Evolutionary conservation across 371 early-diverging fungal species (phyloP).

Genomic region (Mortierella sp.): DNA sequence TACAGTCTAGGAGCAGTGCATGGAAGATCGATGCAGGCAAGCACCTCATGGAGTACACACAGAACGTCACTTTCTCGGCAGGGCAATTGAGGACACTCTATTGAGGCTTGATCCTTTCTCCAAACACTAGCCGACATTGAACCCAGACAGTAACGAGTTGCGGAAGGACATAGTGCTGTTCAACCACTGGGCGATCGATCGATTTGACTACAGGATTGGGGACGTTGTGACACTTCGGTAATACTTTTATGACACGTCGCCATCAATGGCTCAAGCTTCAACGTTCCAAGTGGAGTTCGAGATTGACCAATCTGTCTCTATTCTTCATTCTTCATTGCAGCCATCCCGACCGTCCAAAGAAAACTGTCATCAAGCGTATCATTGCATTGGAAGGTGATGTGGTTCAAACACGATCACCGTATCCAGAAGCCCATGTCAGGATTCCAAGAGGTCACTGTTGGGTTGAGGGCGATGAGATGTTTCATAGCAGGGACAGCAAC

Average conservation of each 20-base stretch:
- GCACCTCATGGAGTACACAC: neutral
- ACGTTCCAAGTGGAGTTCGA: neutral
- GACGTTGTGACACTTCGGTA: constrained; percentile 87
- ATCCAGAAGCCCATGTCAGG: constrained; percentile 58
- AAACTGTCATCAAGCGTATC: constrained; percentile 83
- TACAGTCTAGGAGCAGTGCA: constrained; percentile 68
- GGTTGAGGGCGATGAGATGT: constrained; percentile 93
- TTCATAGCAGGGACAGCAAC: constrained; percentile 88
- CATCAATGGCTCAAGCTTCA: too few species aligned
- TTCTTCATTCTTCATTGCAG: constrained; percentile 39
- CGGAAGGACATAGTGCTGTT: constrained; percentile 81
- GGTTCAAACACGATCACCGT: constrained; percentile 66
- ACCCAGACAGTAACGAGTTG: constrained; percentile 84
- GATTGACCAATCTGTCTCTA: neutral
- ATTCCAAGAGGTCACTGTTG: constrained; percentile 92
- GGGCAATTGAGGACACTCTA: neutral
- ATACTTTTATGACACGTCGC: too few species aligned
- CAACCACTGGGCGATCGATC: constrained; percentile 69
- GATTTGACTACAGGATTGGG: constrained; percentile 70
- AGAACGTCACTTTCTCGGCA: too few species aligned
- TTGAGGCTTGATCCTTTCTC: neutral
- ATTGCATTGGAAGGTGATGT: constrained; percentile 89
- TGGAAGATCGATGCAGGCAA: constrained; percentile 81
- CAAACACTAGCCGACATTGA: constrained; percentile 79
- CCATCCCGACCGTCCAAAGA: constrained; percentile 79